These are phyloP conservation scores for Russula vinacea DNA, from an alignment of 768 basidiomycete genomes.

Conservation along the genomic window DNA sequence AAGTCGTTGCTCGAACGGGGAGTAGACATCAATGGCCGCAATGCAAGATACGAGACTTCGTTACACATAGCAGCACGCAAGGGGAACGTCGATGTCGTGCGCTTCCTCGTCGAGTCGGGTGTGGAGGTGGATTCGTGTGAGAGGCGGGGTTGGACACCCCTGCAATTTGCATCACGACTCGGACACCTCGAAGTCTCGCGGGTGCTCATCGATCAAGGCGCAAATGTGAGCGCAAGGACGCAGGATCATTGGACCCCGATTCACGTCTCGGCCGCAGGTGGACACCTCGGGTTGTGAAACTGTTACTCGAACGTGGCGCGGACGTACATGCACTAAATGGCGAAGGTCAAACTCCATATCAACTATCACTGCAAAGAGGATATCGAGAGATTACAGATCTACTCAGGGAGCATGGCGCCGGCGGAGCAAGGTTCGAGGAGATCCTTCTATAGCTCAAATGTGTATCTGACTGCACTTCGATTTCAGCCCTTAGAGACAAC, in stretches of 20 bases:
- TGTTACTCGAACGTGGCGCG: conserved; percentile 9
- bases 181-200: conserved; percentile 1
- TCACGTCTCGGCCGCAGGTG: neutral
- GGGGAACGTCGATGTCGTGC: neutral
- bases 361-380: too few relatives aligned
- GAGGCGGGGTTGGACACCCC: neutral
- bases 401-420: too few relatives aligned
- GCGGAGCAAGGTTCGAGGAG: too few relatives aligned
- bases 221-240: conserved; percentile 5
- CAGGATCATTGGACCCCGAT: conserved; percentile 2
- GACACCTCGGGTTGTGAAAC: neutral
- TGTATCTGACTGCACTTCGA: too few relatives aligned
- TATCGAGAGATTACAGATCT: too few relatives aligned
- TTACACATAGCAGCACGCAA: neutral
- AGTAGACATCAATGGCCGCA: conserved; percentile 1
- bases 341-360: neutral
- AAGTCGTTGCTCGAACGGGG: neutral
- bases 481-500: too few relatives aligned
- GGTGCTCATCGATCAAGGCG: neutral
- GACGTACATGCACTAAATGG: neutral
- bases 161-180: neutral
- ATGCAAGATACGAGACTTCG: neutral
- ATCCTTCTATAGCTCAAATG: too few relatives aligned
- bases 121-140: conserved; percentile 3
- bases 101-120: neutral